phyloP scores from a whole-genome alignment of 2,329 filamentous ascomycete genomes.

The Alternaria sp. region DNA sequence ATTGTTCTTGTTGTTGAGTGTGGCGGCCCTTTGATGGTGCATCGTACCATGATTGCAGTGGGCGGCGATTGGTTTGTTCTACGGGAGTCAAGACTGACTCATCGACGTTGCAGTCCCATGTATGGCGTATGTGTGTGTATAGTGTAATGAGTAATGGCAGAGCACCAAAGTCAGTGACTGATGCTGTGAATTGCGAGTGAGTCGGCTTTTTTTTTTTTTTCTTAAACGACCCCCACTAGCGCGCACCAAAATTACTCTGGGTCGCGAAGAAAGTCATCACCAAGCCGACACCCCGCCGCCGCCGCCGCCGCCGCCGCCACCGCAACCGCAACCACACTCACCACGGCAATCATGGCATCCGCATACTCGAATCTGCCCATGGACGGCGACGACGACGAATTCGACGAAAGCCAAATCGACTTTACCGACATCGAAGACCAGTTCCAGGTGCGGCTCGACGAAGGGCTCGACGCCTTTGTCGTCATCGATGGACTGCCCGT shows the following conservation, averaged over 20 bases:
- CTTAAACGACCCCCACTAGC: constrained; percentile 17
- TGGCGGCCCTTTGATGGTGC: constrained; percentile 1
- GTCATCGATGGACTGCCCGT: constrained; percentile 93
- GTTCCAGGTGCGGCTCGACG: constrained; percentile 94
- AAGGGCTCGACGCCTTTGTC: constrained; percentile 95
- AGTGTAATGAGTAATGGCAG: constrained; percentile 29
- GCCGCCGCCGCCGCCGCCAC: constrained; percentile 29
- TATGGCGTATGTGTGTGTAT: constrained; percentile 5
- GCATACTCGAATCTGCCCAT: constrained; percentile 87
- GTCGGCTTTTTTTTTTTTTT: neutral
- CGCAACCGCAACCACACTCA: constrained; percentile 32
- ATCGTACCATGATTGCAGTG: constrained; percentile 4
- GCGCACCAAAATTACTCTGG: constrained; percentile 21
- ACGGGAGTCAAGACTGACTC: neutral
- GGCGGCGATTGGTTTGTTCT: neutral
- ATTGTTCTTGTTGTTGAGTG: constrained; percentile 3
- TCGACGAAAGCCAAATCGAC: constrained; percentile 93
- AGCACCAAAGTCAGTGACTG: neutral
- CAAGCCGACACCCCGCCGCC: constrained; percentile 15
- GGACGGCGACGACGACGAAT: constrained; percentile 84
- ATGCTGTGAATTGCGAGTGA: neutral
- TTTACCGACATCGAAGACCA: constrained; percentile 93
- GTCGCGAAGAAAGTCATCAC: constrained; percentile 6
- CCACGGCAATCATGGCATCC: constrained; percentile 76
- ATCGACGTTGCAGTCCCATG: neutral